phyloP scores from a whole-genome alignment of 495 filamentous ascomycete species.

The Tuber magnatum region DNA sequence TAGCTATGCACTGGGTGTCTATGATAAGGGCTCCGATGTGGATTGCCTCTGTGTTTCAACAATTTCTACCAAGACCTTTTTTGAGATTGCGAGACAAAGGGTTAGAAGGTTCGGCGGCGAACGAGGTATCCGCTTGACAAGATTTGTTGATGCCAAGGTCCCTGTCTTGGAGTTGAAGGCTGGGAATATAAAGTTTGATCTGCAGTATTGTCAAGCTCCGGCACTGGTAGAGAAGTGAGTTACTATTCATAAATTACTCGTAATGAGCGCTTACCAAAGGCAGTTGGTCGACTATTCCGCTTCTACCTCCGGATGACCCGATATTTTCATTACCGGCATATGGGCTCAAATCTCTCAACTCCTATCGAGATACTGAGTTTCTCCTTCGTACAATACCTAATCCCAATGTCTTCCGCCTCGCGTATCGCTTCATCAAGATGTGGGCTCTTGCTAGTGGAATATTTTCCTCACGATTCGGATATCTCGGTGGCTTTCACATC shows the following conservation, averaged over 20 bases:
- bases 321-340: constrained; percentile 48
- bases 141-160: constrained; percentile 49
- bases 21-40: constrained; percentile 51
- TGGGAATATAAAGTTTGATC: constrained; percentile 48
- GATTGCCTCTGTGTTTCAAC: constrained; percentile 55
- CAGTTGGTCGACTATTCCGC: constrained; percentile 41
- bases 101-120: constrained; percentile 43
- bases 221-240: constrained; percentile 42
- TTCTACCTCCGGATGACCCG: constrained; percentile 41
- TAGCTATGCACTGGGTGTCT: constrained; percentile 54
- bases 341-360: constrained; percentile 51
- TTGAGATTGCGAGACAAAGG: constrained; percentile 48
- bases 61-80: constrained; percentile 52
- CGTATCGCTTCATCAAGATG: constrained; percentile 49
- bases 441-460: constrained; percentile 54
- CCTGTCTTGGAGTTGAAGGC: constrained; percentile 54
- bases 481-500: constrained; percentile 54
- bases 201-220: constrained; percentile 55
- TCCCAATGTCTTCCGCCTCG: constrained; percentile 47
- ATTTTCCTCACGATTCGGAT: constrained; percentile 54
- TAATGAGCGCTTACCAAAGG: constrained; percentile 1
- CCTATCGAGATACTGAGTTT: constrained; percentile 51
- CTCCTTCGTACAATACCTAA: constrained; percentile 51
- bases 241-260: constrained; percentile 2
- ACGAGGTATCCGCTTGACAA: constrained; percentile 47